Evolutionary conservation across 805 yeast species (phyloP).

Genomic region (Diddensiella santjacobensis): DNA sequence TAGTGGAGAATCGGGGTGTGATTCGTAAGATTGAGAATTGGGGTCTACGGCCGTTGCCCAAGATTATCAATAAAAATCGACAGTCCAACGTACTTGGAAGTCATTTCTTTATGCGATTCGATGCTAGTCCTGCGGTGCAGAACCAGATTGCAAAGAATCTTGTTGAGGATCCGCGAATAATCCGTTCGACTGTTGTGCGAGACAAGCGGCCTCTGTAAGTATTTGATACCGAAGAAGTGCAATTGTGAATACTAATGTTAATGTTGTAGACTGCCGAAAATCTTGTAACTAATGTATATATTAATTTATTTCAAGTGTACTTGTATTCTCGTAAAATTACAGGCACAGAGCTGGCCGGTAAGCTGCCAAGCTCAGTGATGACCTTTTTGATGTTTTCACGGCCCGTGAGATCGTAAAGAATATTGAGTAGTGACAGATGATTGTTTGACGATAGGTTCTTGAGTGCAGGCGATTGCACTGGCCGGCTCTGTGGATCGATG

Average conservation of each 20-base stretch:
- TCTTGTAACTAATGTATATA: background rate
- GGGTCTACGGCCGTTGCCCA: slow-evolving; percentile 77
- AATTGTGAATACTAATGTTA: too few relatives aligned
- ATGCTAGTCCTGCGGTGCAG: slow-evolving; percentile 81
- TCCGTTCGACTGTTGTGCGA: slow-evolving; percentile 70
- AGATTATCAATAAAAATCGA: slow-evolving; percentile 76
- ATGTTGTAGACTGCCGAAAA: slow-evolving; percentile 1
- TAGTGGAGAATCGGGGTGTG: slow-evolving; percentile 90
- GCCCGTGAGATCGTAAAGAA: slow-evolving; percentile 92
- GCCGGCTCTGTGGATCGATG: slow-evolving; percentile 25
- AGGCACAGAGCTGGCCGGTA: slow-evolving; percentile 98
- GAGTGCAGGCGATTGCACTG: slow-evolving; percentile 24
- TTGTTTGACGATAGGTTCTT: slow-evolving; percentile 28
- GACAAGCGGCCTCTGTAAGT: slow-evolving; percentile 26
- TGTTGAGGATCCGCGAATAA: slow-evolving; percentile 84
- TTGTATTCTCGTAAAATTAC: slow-evolving; percentile 93
- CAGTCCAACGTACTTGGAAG: slow-evolving; percentile 89
- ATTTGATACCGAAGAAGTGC: background rate
- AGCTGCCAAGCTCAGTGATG: slow-evolving; percentile 91
- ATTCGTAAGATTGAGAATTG: slow-evolving; percentile 75
- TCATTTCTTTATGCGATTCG: slow-evolving; percentile 82
- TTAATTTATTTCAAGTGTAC: slow-evolving; percentile 20
- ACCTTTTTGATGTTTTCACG: slow-evolving; percentile 91
- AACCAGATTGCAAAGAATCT: slow-evolving; percentile 76
- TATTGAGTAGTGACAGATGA: slow-evolving; percentile 75